These are phyloP conservation scores for Trichoderma gamsii DNA, from an alignment of 495 filamentous ascomycete species.

Conservation along the genomic window DNA sequence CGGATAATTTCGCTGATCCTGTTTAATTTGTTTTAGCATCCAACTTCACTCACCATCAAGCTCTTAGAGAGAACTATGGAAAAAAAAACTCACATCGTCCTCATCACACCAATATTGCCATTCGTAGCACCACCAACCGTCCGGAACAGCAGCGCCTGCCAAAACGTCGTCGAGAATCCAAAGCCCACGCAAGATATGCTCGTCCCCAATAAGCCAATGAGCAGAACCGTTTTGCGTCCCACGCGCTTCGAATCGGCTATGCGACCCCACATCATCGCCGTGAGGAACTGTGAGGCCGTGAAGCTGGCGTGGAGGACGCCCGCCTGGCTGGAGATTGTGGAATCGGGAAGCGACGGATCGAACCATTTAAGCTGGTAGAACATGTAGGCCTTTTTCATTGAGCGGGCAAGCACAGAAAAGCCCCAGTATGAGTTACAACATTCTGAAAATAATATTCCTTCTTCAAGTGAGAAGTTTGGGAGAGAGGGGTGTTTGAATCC, in stretches of 20 bases:
- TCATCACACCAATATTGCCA: slow-evolving; percentile 74
- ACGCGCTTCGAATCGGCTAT: slow-evolving; percentile 63
- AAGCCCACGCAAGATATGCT: slow-evolving; percentile 68
- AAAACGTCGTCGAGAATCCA: slow-evolving; percentile 67
- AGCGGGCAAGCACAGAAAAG: neutral
- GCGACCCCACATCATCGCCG: slow-evolving; percentile 79
- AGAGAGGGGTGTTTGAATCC: slow-evolving; percentile 2
- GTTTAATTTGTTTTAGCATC: neutral
- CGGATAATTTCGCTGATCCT: slow-evolving; percentile 69
- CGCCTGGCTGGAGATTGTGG: slow-evolving; percentile 68
- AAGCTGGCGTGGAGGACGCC: slow-evolving; percentile 75
- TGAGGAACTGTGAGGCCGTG: slow-evolving; percentile 76
- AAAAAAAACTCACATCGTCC: slow-evolving; percentile 54
- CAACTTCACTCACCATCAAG: neutral
- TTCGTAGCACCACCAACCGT: slow-evolving; percentile 71
- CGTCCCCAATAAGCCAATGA: slow-evolving; percentile 70
- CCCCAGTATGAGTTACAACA: neutral
- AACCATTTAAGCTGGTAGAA: slow-evolving; percentile 74
- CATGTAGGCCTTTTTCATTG: slow-evolving; percentile 53
- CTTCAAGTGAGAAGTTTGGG: neutral
- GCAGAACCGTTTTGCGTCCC: slow-evolving; percentile 69
- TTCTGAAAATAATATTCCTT: slow-evolving; percentile 14
- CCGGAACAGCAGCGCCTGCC: slow-evolving; percentile 66
- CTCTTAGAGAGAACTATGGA: neutral
- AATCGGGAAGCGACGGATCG: slow-evolving; percentile 54